Percentiles rank a stretch among this genome's conserved stretches.
phyloP scores from a whole-genome alignment of 768 basidiomycete genomes.

The Rhizopogon sp. region DNA sequence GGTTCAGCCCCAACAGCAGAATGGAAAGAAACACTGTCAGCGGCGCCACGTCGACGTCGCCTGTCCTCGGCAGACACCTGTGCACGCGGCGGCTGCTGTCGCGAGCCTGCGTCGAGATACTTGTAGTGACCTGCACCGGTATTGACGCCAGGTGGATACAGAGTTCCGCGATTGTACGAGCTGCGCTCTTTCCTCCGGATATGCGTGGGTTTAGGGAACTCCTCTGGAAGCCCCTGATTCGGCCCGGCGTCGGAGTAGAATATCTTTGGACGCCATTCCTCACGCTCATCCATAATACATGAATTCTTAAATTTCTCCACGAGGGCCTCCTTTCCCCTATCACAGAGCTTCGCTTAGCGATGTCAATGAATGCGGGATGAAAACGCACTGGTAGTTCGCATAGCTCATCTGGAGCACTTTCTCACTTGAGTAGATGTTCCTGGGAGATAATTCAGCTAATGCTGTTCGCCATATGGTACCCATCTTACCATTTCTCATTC shows the following conservation, averaged over 20 bases:
- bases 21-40: neutral
- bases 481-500: conserved; percentile 73
- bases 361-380: conserved; percentile 1
- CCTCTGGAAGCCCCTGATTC: conserved; percentile 69
- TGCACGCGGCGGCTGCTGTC: conserved; percentile 10
- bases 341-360: conserved; percentile 3
- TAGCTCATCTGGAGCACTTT: conserved; percentile 90
- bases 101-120: conserved; percentile 19
- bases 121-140: conserved; percentile 20
- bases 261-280: conserved; percentile 81
- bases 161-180: conserved; percentile 67
- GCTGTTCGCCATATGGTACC: neutral
- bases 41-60: neutral
- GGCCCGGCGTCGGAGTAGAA: conserved; percentile 71
- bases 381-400: conserved; percentile 84
- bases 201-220: conserved; percentile 81
- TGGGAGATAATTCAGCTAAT: conserved; percentile 22
- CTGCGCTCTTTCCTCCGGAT: conserved; percentile 80
- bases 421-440: conserved; percentile 91
- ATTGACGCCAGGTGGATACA: conserved; percentile 51
- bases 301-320: conserved; percentile 93
- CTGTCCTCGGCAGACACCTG: conserved; percentile 5
- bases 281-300: conserved; percentile 82
- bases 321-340: conserved; percentile 82
- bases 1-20: neutral